Conservation (phyloP, 163 green algal genomes). For the Chloromonas sp. region DNA sequence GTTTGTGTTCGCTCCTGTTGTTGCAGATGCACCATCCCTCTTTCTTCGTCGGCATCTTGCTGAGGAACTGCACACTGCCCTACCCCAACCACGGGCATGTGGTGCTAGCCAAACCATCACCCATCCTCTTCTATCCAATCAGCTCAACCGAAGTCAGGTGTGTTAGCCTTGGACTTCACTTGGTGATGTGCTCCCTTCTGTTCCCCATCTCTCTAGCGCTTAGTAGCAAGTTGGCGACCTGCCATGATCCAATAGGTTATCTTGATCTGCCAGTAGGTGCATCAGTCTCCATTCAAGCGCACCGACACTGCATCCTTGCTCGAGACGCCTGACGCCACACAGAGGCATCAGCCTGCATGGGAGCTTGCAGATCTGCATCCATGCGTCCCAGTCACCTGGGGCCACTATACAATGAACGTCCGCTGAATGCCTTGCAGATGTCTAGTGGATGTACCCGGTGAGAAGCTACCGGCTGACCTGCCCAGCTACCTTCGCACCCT, state of each 20-base stretch:
- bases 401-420: too few relatives aligned
- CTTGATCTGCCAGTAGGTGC: neutral
- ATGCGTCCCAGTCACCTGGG: too few relatives aligned
- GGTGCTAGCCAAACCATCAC: constrained; percentile 85
- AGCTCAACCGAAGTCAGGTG: constrained; percentile 63
- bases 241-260: neutral
- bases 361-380: too few relatives aligned
- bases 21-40: constrained; percentile 68
- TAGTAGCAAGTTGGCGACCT: neutral
- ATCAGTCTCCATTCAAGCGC: too few relatives aligned
- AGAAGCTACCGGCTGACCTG: constrained; percentile 63
- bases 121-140: constrained; percentile 98
- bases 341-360: too few relatives aligned
- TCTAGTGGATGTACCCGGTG: constrained; percentile 87
- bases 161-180: neutral
- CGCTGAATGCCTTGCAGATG: constrained; percentile 36
- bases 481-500: constrained; percentile 36
- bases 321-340: too few relatives aligned
- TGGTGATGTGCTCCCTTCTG: neutral
- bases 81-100: constrained; percentile 90
- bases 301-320: too few relatives aligned
- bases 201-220: neutral
- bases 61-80: constrained; percentile 69
- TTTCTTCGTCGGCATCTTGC: constrained; percentile 91
- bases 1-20: neutral